phyloP scores from a whole-genome alignment of 2,329 filamentous ascomycete species.

The Sporothrix humicola region DNA sequence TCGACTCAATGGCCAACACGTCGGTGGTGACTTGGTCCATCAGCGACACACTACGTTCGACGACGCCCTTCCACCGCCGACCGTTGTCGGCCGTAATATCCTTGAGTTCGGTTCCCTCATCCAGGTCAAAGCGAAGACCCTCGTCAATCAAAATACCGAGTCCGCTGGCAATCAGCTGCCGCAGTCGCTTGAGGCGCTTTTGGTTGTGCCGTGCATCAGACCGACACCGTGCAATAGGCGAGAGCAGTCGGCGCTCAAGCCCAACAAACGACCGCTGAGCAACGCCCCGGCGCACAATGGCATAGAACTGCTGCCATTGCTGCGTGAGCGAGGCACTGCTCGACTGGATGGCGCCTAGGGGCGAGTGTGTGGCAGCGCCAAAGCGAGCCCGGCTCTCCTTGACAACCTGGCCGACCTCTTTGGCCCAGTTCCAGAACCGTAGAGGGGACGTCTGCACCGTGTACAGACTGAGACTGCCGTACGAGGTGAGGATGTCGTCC shows the following conservation, averaged over 20 bases:
- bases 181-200: constrained; percentile 70
- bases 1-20: constrained; percentile 67
- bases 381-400: constrained; percentile 60
- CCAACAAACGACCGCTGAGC: constrained; percentile 72
- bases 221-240: constrained; percentile 76
- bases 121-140: constrained; percentile 69
- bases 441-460: constrained; percentile 83
- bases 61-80: constrained; percentile 69
- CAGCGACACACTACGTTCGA: constrained; percentile 79
- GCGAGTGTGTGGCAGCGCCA: constrained; percentile 42
- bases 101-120: constrained; percentile 50
- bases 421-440: constrained; percentile 72
- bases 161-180: constrained; percentile 82
- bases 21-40: constrained; percentile 86
- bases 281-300: constrained; percentile 76
- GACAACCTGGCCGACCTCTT: constrained; percentile 65
- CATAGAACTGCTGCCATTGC: constrained; percentile 75
- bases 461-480: constrained; percentile 79
- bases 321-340: constrained; percentile 49
- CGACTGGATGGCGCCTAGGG: constrained; percentile 36
- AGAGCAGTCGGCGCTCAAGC: constrained; percentile 73
- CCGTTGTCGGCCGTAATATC: constrained; percentile 49
- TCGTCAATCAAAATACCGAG: constrained; percentile 88
- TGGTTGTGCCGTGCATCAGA: constrained; percentile 78
- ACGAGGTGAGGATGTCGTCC: constrained; percentile 84